These are phyloP conservation scores for Colletotrichum plurivorum DNA, from an alignment of 2,329 filamentous ascomycete genomes.

Conservation along the genomic window DNA sequence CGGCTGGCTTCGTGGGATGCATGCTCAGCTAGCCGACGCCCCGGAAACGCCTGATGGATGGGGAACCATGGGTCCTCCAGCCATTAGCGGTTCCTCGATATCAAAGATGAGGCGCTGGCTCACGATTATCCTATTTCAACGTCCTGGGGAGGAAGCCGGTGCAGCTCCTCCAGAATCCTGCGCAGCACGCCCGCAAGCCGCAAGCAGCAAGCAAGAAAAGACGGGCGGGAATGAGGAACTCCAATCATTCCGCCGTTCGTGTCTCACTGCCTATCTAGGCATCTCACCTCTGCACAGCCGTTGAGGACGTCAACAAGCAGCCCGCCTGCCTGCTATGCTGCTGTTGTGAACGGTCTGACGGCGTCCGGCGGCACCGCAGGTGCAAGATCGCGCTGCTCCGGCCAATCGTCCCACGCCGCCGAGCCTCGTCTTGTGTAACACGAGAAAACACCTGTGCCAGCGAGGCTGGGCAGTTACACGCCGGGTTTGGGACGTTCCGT, in stretches of 20 bases:
- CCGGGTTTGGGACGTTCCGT: not conserved
- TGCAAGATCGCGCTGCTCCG: slow-evolving; percentile 21
- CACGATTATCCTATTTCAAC: not conserved
- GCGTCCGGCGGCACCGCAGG: slow-evolving; percentile 4
- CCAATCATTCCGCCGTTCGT: not conserved
- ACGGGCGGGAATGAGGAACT: not conserved
- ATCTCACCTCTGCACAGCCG: slow-evolving; percentile 6
- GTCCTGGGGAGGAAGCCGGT: not conserved
- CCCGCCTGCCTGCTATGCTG: not conserved
- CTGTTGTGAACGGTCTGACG: slow-evolving; percentile 10
- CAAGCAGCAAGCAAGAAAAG: not conserved
- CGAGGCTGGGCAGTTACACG: not conserved
- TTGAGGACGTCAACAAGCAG: not conserved
- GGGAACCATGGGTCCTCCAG: not conserved
- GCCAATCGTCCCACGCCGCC: not conserved
- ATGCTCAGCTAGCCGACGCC: not conserved
- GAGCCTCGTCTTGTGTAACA: not conserved
- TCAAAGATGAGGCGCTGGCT: too few relatives aligned
- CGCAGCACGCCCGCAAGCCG: not conserved
- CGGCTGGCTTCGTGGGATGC: too few relatives aligned
- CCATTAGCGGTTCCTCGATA: too few relatives aligned
- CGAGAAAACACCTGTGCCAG: not conserved
- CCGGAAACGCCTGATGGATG: not conserved
- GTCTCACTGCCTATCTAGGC: not conserved
- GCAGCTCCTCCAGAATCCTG: not conserved